Conservation (phyloP, 1,284 basidiomycete genomes). For the Ustilago esculenta region DNA sequence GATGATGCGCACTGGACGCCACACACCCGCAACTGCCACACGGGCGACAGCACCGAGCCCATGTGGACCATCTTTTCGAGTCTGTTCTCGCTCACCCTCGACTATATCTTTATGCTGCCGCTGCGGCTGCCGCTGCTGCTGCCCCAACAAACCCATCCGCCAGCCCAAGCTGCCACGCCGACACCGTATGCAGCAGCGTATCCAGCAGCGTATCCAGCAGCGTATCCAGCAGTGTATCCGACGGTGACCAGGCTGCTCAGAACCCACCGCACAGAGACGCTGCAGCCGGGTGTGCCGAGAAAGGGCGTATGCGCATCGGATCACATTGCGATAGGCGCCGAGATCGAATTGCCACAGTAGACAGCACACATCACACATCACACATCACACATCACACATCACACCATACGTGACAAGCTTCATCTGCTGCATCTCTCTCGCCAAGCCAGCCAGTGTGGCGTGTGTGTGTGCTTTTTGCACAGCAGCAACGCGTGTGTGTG, state of each 20-base stretch:
- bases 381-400: too few species aligned
- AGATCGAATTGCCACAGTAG: constrained; percentile 35
- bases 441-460: too few species aligned
- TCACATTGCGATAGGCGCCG: constrained; percentile 78
- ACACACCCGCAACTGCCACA: constrained; percentile 49
- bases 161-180: too few species aligned
- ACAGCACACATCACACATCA: background rate
- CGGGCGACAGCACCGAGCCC: constrained; percentile 54
- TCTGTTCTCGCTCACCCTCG: constrained; percentile 63
- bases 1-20: constrained; percentile 51
- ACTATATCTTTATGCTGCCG: constrained; percentile 82
- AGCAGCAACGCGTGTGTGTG: too few species aligned
- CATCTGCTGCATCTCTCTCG: too few species aligned
- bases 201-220: too few species aligned
- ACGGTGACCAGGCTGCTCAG: constrained; percentile 74
- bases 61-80: constrained; percentile 65
- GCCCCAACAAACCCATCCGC: too few species aligned
- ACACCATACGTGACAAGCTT: too few species aligned
- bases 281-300: constrained; percentile 81
- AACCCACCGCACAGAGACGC: constrained; percentile 74
- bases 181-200: too few species aligned
- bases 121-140: too few species aligned
- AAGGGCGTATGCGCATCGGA: constrained; percentile 84
- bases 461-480: too few species aligned
- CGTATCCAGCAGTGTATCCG: constrained; percentile 55